Evolutionary conservation across 23 red algal genomes (phyloP).

Genomic region (Gracilaria caudata): DNA sequence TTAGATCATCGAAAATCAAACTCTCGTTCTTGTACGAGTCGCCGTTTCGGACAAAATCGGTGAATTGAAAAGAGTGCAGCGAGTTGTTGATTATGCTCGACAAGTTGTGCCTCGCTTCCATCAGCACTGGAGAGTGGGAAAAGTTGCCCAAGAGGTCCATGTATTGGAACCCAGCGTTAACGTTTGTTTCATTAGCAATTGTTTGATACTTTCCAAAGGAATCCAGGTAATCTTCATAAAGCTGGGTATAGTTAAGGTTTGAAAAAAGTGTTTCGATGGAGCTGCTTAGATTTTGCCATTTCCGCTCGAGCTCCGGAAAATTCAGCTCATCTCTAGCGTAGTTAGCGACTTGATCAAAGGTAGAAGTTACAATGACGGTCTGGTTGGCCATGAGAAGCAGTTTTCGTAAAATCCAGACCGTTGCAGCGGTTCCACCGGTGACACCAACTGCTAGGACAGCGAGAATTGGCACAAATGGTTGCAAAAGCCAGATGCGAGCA

Average conservation of each 20-base stretch:
- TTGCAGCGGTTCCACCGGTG: not conserved
- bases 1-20: not conserved
- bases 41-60: not conserved
- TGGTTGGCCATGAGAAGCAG: not conserved
- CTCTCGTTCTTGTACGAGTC: not conserved
- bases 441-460: not conserved
- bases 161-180: not conserved
- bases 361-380: not conserved
- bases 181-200: not conserved
- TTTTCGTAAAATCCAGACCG: not conserved
- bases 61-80: not conserved
- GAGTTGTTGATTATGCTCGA: not conserved
- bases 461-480: not conserved
- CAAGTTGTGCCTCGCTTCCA: not conserved
- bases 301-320: not conserved
- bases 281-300: not conserved
- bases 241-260: not conserved
- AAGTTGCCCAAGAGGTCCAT: not conserved
- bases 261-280: not conserved
- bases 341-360: not conserved
- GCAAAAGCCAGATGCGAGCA: not conserved
- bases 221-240: not conserved
- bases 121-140: not conserved
- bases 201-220: not conserved
- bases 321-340: not conserved